Evolutionary conservation across 495 filamentous ascomycete genomes (phyloP), one percentile per base, ranked within the genome.

Genomic region (Trichocladium uniseriatum): DNA sequence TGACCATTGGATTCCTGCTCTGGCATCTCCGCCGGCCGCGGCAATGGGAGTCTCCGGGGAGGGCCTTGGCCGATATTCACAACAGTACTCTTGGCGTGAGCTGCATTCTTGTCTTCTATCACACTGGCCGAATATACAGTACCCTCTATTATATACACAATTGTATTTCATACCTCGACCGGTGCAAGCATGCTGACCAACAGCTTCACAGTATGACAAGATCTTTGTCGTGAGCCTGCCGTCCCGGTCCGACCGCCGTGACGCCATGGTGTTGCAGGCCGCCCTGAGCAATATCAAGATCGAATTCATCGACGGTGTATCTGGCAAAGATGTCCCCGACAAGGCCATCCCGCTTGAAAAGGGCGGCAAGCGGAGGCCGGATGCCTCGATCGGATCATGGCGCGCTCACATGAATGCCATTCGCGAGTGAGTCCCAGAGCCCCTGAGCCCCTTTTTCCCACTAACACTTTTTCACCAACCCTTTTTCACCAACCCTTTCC

Each of bases 191-290:
- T n/a, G n/a, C n/a, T n/a, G 5, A 10, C 16, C 3, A 6, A n/a
- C n/a, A n/a, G n/a, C n/a, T 9, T 5, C 37, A 3, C 16, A 77
- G 75, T 77, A 78, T 50, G 57, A 75, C 36, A 74, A 76, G 48
- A 68, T 80, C 32, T 78, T 77, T 54, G 43, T 56, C 0, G 48
- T 59, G 13, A 50, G 57, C 21, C 48, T 59, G 28, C 69, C 71
- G 6, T 64, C 70, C 8, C 65, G 78, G 35, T 70, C 75, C 3
- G 78, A 80, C 49, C 74, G 76, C 37, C 73, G 73, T 20, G 78
- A 81, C 61, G 72, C 67, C n/a, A 64, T 81, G n/a, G 58, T 67
- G 2, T 53, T 79, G 5, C 62, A 66, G 2, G 67, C 77, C 11
- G 68, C 72, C 2, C 51, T 75, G 3, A 65, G 65, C 13, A 66